A percentile compares a stretch with the other conserved stretches of the same genome.
Evolutionary conservation across 495 filamentous ascomycete genomes (phyloP).

Genomic region (Lindgomyces ingoldianus): DNA sequence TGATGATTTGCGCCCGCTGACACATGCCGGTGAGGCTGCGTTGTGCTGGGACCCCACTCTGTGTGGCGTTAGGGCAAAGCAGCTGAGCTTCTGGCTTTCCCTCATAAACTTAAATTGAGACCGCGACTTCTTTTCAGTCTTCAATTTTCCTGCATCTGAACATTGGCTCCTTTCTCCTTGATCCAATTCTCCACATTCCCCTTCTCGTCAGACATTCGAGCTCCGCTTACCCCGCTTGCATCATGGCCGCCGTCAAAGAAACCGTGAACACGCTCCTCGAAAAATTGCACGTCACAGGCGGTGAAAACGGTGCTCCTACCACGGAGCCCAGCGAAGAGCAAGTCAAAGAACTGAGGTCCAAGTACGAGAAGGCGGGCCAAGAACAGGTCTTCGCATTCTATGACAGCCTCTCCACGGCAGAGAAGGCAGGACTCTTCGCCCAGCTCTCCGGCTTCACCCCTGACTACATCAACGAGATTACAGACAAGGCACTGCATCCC

Average conservation of each 20-base stretch:
- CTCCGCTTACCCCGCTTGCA: conserved; percentile 32
- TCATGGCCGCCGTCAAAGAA: conserved; percentile 45
- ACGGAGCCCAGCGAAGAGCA: conserved; percentile 72
- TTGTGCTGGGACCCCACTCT: neutral
- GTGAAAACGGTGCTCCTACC: conserved; percentile 46
- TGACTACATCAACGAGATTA: conserved; percentile 76
- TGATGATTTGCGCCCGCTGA: conserved; percentile 23
- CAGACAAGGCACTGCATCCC: conserved; percentile 77
- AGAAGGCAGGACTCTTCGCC: conserved; percentile 77
- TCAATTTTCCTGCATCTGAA: neutral
- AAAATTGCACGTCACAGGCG: conserved; percentile 54
- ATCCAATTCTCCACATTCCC: conserved; percentile 4
- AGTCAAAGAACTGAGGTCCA: conserved; percentile 70
- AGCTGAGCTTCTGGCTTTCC: conserved; percentile 17
- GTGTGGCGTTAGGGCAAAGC: neutral
- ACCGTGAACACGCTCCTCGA: conserved; percentile 61
- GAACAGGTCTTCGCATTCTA: conserved; percentile 91
- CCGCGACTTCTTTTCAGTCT: conserved; percentile 8
- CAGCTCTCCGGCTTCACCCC: conserved; percentile 83
- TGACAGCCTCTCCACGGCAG: conserved; percentile 68
- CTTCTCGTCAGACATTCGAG: conserved; percentile 1
- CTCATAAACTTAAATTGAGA: conserved; percentile 11
- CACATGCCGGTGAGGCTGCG: conserved; percentile 16
- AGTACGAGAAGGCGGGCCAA: conserved; percentile 78
- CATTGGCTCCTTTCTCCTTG: neutral